A percentile compares a stretch with the other conserved stretches of the same genome.
These are phyloP conservation scores for Pichia insulana DNA, from an alignment of 805 yeast genomes.

Conservation along the genomic window DNA sequence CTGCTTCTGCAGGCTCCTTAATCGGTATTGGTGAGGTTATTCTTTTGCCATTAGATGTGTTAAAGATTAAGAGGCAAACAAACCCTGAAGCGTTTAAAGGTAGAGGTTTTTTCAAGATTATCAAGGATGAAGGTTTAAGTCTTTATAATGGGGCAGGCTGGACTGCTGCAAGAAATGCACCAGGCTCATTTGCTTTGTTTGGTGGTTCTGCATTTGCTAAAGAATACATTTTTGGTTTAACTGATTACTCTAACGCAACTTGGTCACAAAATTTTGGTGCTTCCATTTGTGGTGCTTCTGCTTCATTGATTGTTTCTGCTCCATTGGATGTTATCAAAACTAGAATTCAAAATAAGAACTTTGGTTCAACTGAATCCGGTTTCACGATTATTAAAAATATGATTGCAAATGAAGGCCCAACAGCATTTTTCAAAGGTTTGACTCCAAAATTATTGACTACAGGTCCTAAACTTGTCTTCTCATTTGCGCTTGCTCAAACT, in stretches of 20 bases:
- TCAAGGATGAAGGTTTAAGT: conserved; percentile 86
- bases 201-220: conserved; percentile 99
- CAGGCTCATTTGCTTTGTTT: conserved; percentile 94
- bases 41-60: conserved; percentile 87
- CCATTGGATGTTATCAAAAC: conserved; percentile 98
- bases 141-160: conserved; percentile 99
- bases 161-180: conserved; percentile 99
- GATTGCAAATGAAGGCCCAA: conserved; percentile 80
- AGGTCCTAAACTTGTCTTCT: conserved; percentile 95
- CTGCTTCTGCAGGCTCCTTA: conserved; percentile 95
- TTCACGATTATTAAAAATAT: conserved; percentile 87
- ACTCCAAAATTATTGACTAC: conserved; percentile 95
- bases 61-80: conserved; percentile 97
- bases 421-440: conserved; percentile 92
- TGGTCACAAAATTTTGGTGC: conserved; percentile 94
- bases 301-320: conserved; percentile 92
- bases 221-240: conserved; percentile 81
- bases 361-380: conserved; percentile 93
- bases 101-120: conserved; percentile 83
- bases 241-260: conserved; percentile 84
- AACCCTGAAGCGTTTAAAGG: conserved; percentile 99
- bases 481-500: conserved; percentile 96
- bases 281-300: conserved; percentile 93
- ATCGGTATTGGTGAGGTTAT: conserved; percentile 98
- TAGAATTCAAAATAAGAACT: conserved; percentile 93